A percentile compares a stretch with the other conserved stretches of the same genome.
Conservation (phyloP, 2,329 filamentous ascomycete species). For the Botryotinia globosa region DNA sequence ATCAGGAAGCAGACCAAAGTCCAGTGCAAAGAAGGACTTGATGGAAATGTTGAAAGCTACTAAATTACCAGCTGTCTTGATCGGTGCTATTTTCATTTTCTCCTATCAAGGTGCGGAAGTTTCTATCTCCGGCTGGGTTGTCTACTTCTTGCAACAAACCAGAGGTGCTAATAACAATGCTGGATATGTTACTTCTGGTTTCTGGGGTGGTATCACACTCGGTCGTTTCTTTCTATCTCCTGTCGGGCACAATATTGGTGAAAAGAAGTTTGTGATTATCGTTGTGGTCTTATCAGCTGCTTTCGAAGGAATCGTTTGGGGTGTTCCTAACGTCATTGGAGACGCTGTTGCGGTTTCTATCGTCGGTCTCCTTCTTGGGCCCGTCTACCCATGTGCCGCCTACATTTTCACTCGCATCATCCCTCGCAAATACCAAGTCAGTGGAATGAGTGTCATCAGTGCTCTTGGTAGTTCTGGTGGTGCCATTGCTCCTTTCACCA, state of each 20-base stretch:
- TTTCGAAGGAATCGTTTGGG: conserved; percentile 77
- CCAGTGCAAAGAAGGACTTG: conserved; percentile 40
- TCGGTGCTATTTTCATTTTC: conserved; percentile 80
- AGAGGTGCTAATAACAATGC: conserved; percentile 69
- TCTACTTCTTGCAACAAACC: conserved; percentile 75
- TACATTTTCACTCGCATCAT: conserved; percentile 62
- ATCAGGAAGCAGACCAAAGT: conserved; percentile 35
- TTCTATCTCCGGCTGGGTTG: conserved; percentile 81
- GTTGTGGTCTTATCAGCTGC: conserved; percentile 59
- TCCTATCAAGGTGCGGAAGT: conserved; percentile 84
- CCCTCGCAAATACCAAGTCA: conserved; percentile 57
- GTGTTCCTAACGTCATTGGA: conserved; percentile 70
- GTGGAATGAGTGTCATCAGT: conserved; percentile 64
- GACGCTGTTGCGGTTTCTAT: conserved; percentile 66
- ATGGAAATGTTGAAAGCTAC: conserved; percentile 46
- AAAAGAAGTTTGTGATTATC: conserved; percentile 64
- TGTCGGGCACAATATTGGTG: conserved; percentile 64
- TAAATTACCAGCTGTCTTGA: conserved; percentile 56
- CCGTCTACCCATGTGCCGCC: conserved; percentile 72
- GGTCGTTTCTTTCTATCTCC: conserved; percentile 71
- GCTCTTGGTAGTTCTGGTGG: conserved; percentile 69
- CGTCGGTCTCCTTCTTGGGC: conserved; percentile 72
- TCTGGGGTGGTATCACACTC: conserved; percentile 71
- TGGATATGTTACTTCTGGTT: conserved; percentile 74
- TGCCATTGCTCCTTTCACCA: conserved; percentile 56